Percentiles rank a stretch among this genome's conserved stretches.
Evolutionary conservation across 164 flowering plant genomes (phyloP).

Genomic region (Dillenia turbinata): DNA sequence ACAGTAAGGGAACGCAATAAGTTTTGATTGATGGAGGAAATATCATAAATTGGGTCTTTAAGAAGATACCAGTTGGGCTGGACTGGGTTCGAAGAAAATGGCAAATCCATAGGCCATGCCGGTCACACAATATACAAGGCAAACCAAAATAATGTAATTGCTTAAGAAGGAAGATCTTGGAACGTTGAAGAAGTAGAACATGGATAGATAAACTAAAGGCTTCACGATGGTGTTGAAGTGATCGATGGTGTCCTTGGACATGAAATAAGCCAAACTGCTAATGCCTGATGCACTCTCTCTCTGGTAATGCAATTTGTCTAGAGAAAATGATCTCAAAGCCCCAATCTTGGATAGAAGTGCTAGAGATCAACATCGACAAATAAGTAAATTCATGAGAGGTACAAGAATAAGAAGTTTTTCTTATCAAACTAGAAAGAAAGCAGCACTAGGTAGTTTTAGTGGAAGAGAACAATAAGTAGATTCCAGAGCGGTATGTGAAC

Average conservation of each 20-base stretch:
- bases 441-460: not conserved
- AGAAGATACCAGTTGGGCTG: slow-evolving; percentile 82
- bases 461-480: not conserved
- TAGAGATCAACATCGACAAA: slow-evolving; percentile 22
- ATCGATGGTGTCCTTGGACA: slow-evolving; percentile 83
- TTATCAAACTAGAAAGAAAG: not conserved
- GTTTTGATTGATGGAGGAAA: not conserved
- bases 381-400: not conserved
- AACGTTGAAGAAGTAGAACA: slow-evolving; percentile 97
- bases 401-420: not conserved
- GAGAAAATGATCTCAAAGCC: slow-evolving; percentile 84
- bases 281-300: slow-evolving; percentile 90
- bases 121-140: slow-evolving; percentile 93
- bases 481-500: not conserved
- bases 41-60: slow-evolving; percentile 1
- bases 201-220: slow-evolving; percentile 89
- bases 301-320: slow-evolving; percentile 87
- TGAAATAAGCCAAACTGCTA: slow-evolving; percentile 84
- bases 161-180: slow-evolving; percentile 81
- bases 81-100: slow-evolving; percentile 68
- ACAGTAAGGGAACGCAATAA: slow-evolving; percentile 5
- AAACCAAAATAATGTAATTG: slow-evolving; percentile 67
- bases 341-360: slow-evolving; percentile 86
- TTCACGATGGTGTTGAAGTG: slow-evolving; percentile 78
- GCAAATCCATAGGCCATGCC: slow-evolving; percentile 89